Percentiles rank a stretch among this genome's conserved stretches.
Conservation (phyloP, 345 rosid genomes). For the Rhodamnia argentea region DNA sequence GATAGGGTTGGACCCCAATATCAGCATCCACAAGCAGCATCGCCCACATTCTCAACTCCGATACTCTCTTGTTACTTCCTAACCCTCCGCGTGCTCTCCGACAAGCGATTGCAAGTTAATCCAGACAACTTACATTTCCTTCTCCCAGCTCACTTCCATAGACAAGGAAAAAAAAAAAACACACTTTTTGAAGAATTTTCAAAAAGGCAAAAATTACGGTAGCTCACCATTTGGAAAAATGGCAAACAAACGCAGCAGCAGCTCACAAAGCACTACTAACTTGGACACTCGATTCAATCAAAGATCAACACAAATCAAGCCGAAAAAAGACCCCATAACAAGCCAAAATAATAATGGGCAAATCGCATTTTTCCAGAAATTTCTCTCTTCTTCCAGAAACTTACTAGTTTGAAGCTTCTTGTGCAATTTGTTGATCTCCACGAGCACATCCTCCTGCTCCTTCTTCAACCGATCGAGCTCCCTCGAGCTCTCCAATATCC, state of each 20-base stretch:
- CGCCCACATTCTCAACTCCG: background rate
- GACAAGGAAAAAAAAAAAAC: accelerated
- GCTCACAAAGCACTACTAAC: background rate
- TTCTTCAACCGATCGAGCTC: slow-evolving; percentile 87
- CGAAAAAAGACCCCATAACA: background rate
- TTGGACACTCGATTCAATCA: background rate
- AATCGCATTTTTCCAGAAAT: background rate
- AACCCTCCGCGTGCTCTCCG: background rate
- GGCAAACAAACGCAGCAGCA: background rate
- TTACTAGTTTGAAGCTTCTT: slow-evolving; percentile 72
- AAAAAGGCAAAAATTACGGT: background rate
- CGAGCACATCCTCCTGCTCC: slow-evolving; percentile 50
- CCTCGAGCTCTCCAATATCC: slow-evolving; percentile 62
- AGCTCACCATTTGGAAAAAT: background rate
- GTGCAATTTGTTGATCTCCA: slow-evolving; percentile 82
- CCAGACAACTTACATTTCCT: background rate
- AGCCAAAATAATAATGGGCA: background rate
- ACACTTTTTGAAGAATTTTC: background rate
- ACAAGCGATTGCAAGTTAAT: background rate
- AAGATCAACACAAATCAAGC: background rate
- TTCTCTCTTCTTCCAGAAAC: background rate
- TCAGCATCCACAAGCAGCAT: background rate
- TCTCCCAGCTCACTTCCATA: background rate
- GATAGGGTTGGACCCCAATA: background rate
- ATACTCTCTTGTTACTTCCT: background rate